Conservation (phyloP, 352 stramenopile species). For the Peronospora destructor region DNA sequence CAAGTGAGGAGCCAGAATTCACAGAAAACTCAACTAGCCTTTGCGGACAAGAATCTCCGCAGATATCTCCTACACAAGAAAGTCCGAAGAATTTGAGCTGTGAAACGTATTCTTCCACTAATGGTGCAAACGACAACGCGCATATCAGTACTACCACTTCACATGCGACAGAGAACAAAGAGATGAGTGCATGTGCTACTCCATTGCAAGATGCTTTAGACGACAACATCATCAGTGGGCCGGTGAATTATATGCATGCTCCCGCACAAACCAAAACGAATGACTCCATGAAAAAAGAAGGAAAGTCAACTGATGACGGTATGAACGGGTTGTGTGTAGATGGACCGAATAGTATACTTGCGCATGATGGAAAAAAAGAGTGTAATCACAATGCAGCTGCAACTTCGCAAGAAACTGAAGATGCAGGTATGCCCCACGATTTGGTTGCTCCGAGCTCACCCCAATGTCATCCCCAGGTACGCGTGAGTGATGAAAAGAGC, state of each 20-base stretch:
- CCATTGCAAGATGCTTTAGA: background rate
- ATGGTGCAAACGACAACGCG: background rate
- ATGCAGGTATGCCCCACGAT: slow-evolving; percentile 1
- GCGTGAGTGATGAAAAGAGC: slow-evolving; percentile 27
- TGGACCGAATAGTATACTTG: slow-evolving; percentile 9
- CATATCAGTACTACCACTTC: slow-evolving; percentile 1
- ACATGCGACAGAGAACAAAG: background rate
- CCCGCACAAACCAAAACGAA: background rate
- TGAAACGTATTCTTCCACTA: background rate
- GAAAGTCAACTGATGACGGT: background rate
- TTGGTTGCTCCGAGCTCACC: background rate
- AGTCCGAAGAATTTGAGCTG: background rate
- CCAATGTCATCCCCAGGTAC: slow-evolving; percentile 10
- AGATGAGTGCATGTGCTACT: background rate
- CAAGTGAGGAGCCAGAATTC: slow-evolving; percentile 5
- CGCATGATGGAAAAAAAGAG: slow-evolving; percentile 5
- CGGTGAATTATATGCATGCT: slow-evolving; percentile 2
- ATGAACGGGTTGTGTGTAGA: slow-evolving; percentile 1
- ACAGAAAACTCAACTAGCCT: slow-evolving; percentile 1
- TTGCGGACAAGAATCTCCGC: background rate
- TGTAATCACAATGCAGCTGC: background rate
- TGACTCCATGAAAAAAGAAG: background rate
- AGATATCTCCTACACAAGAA: background rate
- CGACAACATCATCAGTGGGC: slow-evolving; percentile 2
- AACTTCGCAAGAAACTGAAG: background rate